Percentiles rank a stretch among this genome's conserved stretches.
These are phyloP conservation scores for Solanum chmielewskii DNA, from an alignment of 257 asterid species.

Conservation along the genomic window DNA sequence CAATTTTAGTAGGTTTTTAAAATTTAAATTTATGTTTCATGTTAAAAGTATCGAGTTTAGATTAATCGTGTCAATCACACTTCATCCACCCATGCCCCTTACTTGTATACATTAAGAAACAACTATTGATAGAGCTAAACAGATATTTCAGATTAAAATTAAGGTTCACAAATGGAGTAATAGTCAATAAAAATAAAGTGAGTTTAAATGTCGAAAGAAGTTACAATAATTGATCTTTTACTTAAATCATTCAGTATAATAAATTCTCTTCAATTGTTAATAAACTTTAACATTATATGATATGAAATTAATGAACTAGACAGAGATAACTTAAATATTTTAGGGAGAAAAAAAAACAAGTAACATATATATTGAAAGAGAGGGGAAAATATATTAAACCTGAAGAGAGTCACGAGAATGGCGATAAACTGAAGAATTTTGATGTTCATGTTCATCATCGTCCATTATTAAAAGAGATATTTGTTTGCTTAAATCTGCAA, in stretches of 20 bases:
- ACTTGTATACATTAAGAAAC: background rate
- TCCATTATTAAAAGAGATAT: conserved; percentile 83
- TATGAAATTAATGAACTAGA: background rate
- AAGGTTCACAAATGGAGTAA: too few species aligned
- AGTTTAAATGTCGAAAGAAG: background rate
- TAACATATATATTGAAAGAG: background rate
- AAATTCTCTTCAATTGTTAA: too few species aligned
- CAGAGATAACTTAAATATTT: background rate
- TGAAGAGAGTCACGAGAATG: conserved; percentile 35
- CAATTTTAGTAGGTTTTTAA: background rate
- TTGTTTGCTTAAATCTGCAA: conserved; percentile 73
- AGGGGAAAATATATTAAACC: conserved; percentile 9
- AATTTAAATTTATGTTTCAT: background rate
- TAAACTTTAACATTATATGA: background rate
- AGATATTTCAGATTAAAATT: too few species aligned
- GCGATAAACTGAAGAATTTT: conserved; percentile 14
- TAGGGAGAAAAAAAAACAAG: background rate
- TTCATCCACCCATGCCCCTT: too few species aligned
- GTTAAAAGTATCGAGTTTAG: accelerated
- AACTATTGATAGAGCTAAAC: background rate
- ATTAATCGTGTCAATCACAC: too few species aligned
- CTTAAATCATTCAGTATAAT: background rate
- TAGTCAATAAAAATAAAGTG: background rate
- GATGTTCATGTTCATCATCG: conserved; percentile 47
- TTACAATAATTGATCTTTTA: background rate